phyloP scores from a whole-genome alignment of 768 basidiomycete genomes.

The Phaffia australis region DNA sequence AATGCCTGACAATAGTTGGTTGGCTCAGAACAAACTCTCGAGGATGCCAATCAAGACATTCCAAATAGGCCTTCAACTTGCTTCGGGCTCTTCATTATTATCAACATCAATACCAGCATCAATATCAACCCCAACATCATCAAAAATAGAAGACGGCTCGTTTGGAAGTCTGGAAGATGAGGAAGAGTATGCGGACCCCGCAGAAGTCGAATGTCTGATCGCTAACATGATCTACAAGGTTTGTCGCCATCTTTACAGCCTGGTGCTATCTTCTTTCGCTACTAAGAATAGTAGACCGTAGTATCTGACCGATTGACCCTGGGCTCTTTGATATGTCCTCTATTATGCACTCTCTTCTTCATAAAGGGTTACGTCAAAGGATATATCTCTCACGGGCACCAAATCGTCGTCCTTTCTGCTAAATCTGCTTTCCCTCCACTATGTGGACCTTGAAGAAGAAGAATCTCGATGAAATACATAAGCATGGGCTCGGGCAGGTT shows the following conservation, averaged over 20 bases:
- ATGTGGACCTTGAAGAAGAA: too few species aligned
- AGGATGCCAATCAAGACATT: constrained; percentile 54
- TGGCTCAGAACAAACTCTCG: constrained; percentile 57
- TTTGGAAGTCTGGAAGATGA: background rate
- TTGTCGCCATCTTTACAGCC: constrained; percentile 19
- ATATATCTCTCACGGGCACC: constrained; percentile 91
- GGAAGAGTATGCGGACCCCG: constrained; percentile 49
- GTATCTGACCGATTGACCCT: background rate
- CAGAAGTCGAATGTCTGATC: constrained; percentile 85
- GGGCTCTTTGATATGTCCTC: background rate
- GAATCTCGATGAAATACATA: too few species aligned
- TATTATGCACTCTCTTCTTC: background rate
- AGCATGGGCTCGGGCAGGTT: too few species aligned
- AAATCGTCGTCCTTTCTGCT: constrained; percentile 79
- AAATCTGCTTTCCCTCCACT: constrained; percentile 69
- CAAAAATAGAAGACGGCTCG: background rate
- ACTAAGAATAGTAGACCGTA: too few species aligned
- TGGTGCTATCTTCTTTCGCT: too few species aligned
- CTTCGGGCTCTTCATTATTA: constrained; percentile 33
- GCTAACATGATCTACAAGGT: constrained; percentile 87
- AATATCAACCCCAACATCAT: constrained; percentile 41
- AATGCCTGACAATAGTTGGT: constrained; percentile 51
- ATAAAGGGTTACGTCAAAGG: constrained; percentile 68
- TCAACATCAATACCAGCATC: constrained; percentile 36
- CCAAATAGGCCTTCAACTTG: constrained; percentile 7